A percentile compares a stretch with the other conserved stretches of the same genome.
phyloP scores from a whole-genome alignment of 2,329 filamentous ascomycete genomes.

The Curvularia eragrostidis region DNA sequence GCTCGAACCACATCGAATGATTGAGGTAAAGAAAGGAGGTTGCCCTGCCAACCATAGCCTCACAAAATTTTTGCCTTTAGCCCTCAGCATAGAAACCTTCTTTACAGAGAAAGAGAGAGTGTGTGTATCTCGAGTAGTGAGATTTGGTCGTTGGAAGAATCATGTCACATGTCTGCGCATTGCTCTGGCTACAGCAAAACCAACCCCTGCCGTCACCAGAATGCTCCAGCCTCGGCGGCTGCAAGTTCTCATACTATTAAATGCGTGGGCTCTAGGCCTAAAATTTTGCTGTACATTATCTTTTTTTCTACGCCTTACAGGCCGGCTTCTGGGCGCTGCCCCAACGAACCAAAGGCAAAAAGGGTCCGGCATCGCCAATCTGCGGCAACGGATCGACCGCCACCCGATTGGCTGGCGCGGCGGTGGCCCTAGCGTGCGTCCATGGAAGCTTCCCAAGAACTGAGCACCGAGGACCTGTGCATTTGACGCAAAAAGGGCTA shows the following conservation, averaged over 20 bases:
- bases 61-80: neutral
- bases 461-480: conserved; percentile 4
- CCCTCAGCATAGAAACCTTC: neutral
- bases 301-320: neutral
- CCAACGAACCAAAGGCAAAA: conserved; percentile 11
- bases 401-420: conserved; percentile 6
- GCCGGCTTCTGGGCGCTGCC: conserved; percentile 5
- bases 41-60: neutral
- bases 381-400: conserved; percentile 15
- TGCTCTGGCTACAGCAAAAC: neutral
- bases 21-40: neutral
- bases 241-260: neutral
- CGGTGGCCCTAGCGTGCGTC: conserved; percentile 6
- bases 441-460: conserved; percentile 14
- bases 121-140: neutral
- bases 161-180: neutral
- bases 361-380: conserved; percentile 16
- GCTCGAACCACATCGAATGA: neutral
- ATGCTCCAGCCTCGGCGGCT: neutral
- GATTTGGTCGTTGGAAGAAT: neutral
- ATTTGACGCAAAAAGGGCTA: neutral
- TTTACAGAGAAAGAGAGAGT: too few species aligned
- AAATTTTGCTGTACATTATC: neutral
- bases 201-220: neutral
- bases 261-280: neutral